Evolutionary conservation across 2,329 filamentous ascomycete species (phyloP).

Genomic region (Amphichorda felina): DNA sequence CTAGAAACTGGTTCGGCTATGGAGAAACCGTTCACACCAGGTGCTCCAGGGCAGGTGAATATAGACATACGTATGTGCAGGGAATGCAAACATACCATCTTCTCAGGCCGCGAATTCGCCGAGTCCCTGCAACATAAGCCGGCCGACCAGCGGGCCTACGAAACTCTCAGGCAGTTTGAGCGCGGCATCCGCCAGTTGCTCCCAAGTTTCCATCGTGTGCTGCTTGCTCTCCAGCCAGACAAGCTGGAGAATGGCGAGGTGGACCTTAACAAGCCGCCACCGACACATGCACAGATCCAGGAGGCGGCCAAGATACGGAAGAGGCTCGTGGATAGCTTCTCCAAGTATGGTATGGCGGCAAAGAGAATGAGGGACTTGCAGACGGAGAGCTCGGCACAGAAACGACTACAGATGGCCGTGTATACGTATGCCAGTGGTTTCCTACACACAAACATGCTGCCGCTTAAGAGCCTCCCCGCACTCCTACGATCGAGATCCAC

Average conservation of each 20-base stretch:
- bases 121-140: conserved; percentile 56
- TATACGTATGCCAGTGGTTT: conserved; percentile 76
- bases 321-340: conserved; percentile 76
- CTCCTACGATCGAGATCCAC: conserved; percentile 38
- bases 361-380: conserved; percentile 70
- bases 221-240: conserved; percentile 55
- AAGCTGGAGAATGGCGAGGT: conserved; percentile 23
- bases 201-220: conserved; percentile 71
- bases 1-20: conserved; percentile 25
- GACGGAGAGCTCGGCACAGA: conserved; percentile 59
- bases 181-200: conserved; percentile 71
- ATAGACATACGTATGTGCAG: conserved; percentile 86
- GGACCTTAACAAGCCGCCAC: conserved; percentile 27
- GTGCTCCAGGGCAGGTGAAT: conserved; percentile 38
- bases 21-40: conserved; percentile 23
- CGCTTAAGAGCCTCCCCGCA: conserved; percentile 63
- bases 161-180: conserved; percentile 77
- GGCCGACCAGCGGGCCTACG: conserved; percentile 68
- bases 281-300: conserved; percentile 56
- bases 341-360: conserved; percentile 75
- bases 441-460: conserved; percentile 82
- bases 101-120: conserved; percentile 63
- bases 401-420: conserved; percentile 66
- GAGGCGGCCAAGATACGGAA: conserved; percentile 87
- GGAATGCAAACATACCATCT: conserved; percentile 59